These are phyloP conservation scores for Aspergillus novoparasiticus DNA, from an alignment of 2,329 filamentous ascomycete genomes.

Conservation along the genomic window DNA sequence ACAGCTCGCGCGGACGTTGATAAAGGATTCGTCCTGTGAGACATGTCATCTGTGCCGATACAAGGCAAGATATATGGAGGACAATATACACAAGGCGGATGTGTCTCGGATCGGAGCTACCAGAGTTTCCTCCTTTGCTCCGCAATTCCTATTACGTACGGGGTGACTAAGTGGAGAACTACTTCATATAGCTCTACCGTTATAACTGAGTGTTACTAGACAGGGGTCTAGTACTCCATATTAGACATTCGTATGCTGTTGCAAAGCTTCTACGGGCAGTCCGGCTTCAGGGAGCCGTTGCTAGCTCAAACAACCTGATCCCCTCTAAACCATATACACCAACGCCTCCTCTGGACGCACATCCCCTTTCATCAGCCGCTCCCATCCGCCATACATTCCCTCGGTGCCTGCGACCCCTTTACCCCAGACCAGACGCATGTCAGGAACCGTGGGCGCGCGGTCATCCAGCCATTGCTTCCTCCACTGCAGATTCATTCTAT, in stretches of 20 bases:
- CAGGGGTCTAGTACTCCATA: not conserved
- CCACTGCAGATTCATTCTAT: conserved; percentile 6
- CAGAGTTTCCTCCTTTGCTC: not conserved
- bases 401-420: conserved; percentile 10
- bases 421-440: conserved; percentile 10
- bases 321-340: conserved; percentile 10
- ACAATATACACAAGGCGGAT: not conserved
- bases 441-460: conserved; percentile 1
- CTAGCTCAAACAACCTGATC: no score
- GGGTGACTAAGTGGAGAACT: not conserved
- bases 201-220: not conserved
- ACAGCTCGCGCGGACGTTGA: not conserved
- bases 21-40: not conserved
- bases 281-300: not conserved
- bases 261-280: not conserved
- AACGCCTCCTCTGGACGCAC: conserved; percentile 12
- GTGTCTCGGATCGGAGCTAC: not conserved
- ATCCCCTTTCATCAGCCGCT: conserved; percentile 3
- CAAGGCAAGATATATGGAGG: not conserved
- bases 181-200: not conserved
- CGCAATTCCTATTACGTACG: not conserved
- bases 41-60: not conserved
- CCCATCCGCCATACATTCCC: conserved; percentile 11
- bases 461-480: conserved; percentile 14
- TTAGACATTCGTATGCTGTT: not conserved